Conservation (phyloP, 208 protist genomes). For the Leishmania amazonensis region DNA sequence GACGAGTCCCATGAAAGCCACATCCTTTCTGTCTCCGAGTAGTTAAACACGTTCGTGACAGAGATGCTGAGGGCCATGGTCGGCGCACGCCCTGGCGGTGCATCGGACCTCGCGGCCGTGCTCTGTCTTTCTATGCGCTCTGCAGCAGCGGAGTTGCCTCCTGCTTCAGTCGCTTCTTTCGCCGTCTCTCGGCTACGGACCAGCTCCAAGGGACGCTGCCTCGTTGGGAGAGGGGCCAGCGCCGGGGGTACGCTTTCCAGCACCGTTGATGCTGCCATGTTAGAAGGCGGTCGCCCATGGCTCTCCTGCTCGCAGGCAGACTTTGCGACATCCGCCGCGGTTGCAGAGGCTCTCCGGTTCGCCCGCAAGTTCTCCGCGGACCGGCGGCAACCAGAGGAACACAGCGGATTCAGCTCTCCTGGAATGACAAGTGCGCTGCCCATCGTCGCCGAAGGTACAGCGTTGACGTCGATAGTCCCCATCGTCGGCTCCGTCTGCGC, state of each 20-base stretch:
- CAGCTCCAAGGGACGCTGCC: background rate
- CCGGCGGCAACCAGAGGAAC: background rate
- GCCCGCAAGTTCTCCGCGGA: constrained; percentile 11
- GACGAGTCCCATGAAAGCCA: background rate
- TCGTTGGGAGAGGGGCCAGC: background rate
- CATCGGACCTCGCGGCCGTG: no score
- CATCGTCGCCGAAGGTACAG: no score
- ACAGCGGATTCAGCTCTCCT: background rate
- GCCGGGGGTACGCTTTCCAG: background rate
- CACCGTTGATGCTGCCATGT: background rate
- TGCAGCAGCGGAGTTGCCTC: no score
- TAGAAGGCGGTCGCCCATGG: background rate
- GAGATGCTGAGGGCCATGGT: constrained; percentile 6
- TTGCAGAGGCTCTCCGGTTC: background rate
- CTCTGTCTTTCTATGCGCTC: background rate
- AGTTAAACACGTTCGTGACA: constrained; percentile 22
- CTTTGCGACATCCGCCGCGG: background rate
- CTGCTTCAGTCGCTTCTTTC: background rate
- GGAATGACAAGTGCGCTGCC: background rate
- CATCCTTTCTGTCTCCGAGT: background rate
- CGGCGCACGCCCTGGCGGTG: background rate
- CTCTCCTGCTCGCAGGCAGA: constrained; percentile 19
- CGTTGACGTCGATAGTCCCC: background rate
- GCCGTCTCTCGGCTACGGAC: background rate
- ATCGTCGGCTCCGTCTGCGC: no score